Evolutionary conservation across 805 yeast genomes (phyloP).

Genomic region (Saturnispora sanitii): DNA sequence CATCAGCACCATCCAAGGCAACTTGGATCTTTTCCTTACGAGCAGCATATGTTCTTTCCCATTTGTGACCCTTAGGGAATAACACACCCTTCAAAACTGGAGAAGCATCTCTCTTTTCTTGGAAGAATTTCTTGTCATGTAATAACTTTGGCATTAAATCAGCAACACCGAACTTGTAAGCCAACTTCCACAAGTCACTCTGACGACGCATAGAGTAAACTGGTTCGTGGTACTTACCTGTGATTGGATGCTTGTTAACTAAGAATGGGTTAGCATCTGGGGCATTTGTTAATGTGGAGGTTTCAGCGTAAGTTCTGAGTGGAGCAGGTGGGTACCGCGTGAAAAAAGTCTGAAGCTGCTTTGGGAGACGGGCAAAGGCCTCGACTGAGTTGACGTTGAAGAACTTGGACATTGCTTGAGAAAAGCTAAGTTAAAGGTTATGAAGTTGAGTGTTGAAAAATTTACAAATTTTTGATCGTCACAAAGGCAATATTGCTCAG

Average conservation of each 20-base stretch:
- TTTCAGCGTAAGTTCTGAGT: conserved; percentile 52
- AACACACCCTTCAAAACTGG: conserved; percentile 67
- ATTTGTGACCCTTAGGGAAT: conserved; percentile 69
- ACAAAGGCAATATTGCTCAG: too few relatives aligned
- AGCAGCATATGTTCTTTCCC: conserved; percentile 57
- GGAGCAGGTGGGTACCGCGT: conserved; percentile 78
- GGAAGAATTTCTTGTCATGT: conserved; percentile 57
- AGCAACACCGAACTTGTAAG: conserved; percentile 68
- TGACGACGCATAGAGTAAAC: conserved; percentile 73
- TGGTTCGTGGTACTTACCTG: conserved; percentile 69
- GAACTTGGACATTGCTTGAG: conserved; percentile 13
- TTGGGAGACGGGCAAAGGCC: conserved; percentile 48
- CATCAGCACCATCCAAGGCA: conserved; percentile 61
- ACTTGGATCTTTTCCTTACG: conserved; percentile 52
- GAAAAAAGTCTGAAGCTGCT: conserved; percentile 62
- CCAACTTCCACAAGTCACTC: conserved; percentile 74
- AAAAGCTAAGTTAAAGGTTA: too few relatives aligned
- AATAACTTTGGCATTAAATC: conserved; percentile 64
- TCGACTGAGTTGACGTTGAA: conserved; percentile 24
- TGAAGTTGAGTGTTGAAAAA: too few relatives aligned
- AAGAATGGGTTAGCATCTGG: conserved; percentile 77
- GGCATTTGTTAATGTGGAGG: conserved; percentile 57
- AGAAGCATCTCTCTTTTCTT: conserved; percentile 64
- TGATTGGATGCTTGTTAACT: conserved; percentile 75
- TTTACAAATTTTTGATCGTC: too few relatives aligned